Evolutionary conservation across 2,329 filamentous ascomycete genomes (phyloP), one percentile per base, ranked within the genome.

Genomic region (Hypoxylon sp.): DNA sequence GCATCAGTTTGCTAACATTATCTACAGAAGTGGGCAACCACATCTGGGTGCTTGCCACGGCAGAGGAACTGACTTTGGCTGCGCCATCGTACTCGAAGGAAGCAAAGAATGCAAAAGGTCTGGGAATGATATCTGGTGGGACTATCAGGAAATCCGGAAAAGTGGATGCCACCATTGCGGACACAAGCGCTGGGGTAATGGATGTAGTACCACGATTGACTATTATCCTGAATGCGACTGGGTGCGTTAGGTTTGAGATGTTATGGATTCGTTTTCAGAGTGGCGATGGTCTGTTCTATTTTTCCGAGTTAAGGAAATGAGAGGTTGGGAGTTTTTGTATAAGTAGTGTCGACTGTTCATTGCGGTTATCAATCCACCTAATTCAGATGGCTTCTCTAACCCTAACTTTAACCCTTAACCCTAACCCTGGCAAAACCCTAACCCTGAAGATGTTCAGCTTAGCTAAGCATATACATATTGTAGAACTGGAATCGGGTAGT

Each of bases 111-210:
- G 68, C 26, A 24, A 35, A 2, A 48, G 55, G 26, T 61, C 65
- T 11, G 68, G 68, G 11, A 70, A 70, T 14, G 46, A 70, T 5
- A 68, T 70, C 3, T 70, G 68, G 68, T 63, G 54, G 54, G 68
- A 70, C 35, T 70, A 68, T 17, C 68, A 70, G 51, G 68, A 65
- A 2, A 70, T 70, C 14, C 51, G 68, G 3, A 2, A 51, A 1
- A 31, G 11, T 4, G 55, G 59, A 5, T 70, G 68, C 19, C 65
- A 70, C n/a, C 62, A 61, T n/a, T 70, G 68, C 59, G 68, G 68
- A n/a, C 51, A 61, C 37, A 70, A 68, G 52, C 17, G 62, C n/a
- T 70, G 65, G 65, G 42, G 51, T 13, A 19, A 61, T 2, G 65
- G 65, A 13, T 70, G 68, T 33, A 26, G 13, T 17, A 70, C 68